A percentile compares a stretch with the other conserved stretches of the same genome.
Conservation (phyloP, 140 eudicot genomes). For the Senecio squalidus region DNA sequence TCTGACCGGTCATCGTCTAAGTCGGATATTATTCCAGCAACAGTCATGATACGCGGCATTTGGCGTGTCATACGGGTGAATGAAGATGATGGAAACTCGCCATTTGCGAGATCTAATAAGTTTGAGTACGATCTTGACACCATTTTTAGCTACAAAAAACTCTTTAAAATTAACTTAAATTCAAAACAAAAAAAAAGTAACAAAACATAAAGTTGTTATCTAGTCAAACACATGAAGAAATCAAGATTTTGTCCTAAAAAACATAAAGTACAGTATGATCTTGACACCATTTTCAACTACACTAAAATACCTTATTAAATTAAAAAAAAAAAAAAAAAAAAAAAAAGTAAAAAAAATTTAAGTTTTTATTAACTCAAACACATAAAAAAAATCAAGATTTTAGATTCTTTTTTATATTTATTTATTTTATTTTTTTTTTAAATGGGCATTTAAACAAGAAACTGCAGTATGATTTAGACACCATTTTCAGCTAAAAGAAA, state of each 20-base stretch:
- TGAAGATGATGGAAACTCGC: constrained; percentile 62
- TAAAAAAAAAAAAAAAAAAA: not conserved
- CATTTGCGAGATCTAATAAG: constrained; percentile 74
- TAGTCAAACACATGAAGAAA: not conserved
- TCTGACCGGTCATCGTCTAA: constrained; percentile 65
- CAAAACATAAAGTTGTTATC: not conserved
- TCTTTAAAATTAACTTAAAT: constrained; percentile 4
- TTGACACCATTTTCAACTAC: constrained; percentile 50
- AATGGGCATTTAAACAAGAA: too few species aligned
- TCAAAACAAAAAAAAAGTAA: not conserved
- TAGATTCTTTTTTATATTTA: too few species aligned
- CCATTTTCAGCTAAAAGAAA: not conserved
- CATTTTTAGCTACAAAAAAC: constrained; percentile 40
- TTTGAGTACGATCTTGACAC: constrained; percentile 87
- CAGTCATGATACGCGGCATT: constrained; percentile 79
- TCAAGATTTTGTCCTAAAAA: not conserved
- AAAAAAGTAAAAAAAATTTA: not conserved
- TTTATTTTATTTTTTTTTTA: too few species aligned
- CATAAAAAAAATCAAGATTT: not conserved
- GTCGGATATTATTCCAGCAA: constrained; percentile 76
- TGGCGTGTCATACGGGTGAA: constrained; percentile 60
- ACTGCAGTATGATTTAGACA: not conserved
- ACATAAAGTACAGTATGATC: constrained; percentile 48
- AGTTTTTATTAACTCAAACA: not conserved
- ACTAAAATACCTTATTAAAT: constrained; percentile 19